phyloP scores from a whole-genome alignment of 1,284 basidiomycete species.

The Waitea zeae region DNA sequence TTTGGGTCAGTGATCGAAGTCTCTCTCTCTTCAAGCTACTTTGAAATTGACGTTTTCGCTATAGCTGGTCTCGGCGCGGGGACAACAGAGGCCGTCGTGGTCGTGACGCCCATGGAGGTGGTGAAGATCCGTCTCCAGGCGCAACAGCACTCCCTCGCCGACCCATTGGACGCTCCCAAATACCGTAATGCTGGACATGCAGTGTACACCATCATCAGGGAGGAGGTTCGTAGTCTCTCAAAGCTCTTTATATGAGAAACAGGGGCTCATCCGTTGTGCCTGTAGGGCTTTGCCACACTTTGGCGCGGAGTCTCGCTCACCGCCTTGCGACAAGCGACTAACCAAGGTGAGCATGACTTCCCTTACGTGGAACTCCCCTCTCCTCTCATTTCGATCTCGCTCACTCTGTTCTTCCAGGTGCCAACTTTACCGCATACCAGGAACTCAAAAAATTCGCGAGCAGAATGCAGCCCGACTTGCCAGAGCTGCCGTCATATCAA shows the following conservation, averaged over 20 bases:
- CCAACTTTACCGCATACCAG: conserved; percentile 98
- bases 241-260: too few species aligned
- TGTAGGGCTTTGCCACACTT: conserved; percentile 66
- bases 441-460: conserved; percentile 82
- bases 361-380: too few species aligned
- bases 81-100: conserved; percentile 83
- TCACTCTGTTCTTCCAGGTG: too few species aligned
- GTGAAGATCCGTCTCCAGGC: conserved; percentile 98
- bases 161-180: conserved; percentile 85
- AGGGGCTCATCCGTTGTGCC: too few species aligned
- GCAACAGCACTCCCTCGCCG: conserved; percentile 93
- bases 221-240: too few species aligned
- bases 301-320: conserved; percentile 92
- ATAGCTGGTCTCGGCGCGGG: conserved; percentile 87
- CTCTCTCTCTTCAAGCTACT: neutral
- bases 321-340: conserved; percentile 92
- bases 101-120: conserved; percentile 98
- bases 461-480: conserved; percentile 56
- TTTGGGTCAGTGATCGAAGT: conserved; percentile 46
- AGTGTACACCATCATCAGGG: conserved; percentile 86
- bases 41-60: neutral
- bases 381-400: neutral
- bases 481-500: conserved; percentile 81
- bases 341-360: conserved; percentile 74
- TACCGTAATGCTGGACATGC: conserved; percentile 97